Conservation (phyloP, 148 eudicot genomes). For the Hydrangea macrophylla region DNA sequence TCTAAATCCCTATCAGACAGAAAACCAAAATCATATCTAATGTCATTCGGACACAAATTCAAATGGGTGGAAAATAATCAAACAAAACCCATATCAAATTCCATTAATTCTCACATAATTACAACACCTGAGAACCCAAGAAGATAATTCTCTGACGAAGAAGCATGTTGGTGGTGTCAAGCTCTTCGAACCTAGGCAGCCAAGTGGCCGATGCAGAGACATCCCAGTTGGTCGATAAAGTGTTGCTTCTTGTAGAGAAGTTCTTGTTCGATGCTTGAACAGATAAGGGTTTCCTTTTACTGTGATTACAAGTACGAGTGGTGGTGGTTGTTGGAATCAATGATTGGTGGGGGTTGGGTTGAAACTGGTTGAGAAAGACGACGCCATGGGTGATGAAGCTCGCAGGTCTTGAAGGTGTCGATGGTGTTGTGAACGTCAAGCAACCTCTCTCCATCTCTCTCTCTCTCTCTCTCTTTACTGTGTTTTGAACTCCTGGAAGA, state of each 20-base stretch:
- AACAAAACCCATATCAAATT: constrained; percentile 17
- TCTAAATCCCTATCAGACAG: too few species aligned
- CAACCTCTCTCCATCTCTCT: constrained; percentile 37
- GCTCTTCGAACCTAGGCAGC: constrained; percentile 69
- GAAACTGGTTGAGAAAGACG: constrained; percentile 13
- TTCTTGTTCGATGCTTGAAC: constrained; percentile 24
- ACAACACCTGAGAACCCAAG: too few species aligned
- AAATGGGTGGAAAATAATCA: constrained; percentile 66
- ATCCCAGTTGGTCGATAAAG: constrained; percentile 62
- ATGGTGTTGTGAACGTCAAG: constrained; percentile 32
- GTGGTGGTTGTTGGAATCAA: constrained; percentile 6
- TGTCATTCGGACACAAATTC: too few species aligned
- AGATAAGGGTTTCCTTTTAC: constrained; percentile 8
- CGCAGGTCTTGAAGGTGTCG: constrained; percentile 33
- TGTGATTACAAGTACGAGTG: constrained; percentile 3
- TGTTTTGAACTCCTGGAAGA: too few species aligned
- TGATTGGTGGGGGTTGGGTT: constrained; percentile 18
- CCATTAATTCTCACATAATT: not conserved
- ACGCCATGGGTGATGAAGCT: constrained; percentile 20
- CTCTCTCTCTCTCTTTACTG: too few species aligned
- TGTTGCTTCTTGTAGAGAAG: not conserved
- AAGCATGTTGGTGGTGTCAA: too few species aligned
- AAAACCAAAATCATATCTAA: too few species aligned
- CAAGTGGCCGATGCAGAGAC: constrained; percentile 42
- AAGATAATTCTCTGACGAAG: constrained; percentile 69